Percentiles rank a stretch among this genome's conserved stretches.
phyloP scores from a whole-genome alignment of 768 basidiomycete species.

The Russula sp. region DNA sequence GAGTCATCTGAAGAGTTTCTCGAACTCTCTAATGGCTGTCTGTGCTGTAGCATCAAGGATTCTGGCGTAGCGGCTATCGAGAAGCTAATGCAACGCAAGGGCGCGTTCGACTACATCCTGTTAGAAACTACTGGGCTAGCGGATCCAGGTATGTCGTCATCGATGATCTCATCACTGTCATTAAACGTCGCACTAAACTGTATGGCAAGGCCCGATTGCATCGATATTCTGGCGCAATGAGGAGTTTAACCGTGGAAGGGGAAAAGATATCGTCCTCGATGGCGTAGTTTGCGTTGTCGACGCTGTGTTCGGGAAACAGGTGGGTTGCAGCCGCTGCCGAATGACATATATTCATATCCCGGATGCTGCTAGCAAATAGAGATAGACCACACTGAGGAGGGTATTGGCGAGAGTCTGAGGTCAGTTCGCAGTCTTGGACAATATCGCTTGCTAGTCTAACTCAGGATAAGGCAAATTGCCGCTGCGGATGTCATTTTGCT shows the following conservation, averaged over 20 bases:
- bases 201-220: constrained; percentile 68
- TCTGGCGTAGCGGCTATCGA: constrained; percentile 91
- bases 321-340: constrained; percentile 27
- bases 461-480: constrained; percentile 82
- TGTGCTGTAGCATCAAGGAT: constrained; percentile 99
- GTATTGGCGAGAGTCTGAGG: constrained; percentile 78
- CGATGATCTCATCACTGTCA: background rate
- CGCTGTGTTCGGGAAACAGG: constrained; percentile 71
- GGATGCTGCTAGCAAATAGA: constrained; percentile 68
- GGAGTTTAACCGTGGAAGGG: constrained; percentile 67
- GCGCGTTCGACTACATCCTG: constrained; percentile 91
- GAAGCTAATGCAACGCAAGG: constrained; percentile 81
- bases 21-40: constrained; percentile 91
- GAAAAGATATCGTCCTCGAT: constrained; percentile 71
- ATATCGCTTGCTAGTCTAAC: constrained; percentile 4
- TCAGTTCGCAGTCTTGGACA: constrained; percentile 36
- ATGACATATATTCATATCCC: background rate
- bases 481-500: constrained; percentile 87
- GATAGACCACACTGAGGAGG: constrained; percentile 65
- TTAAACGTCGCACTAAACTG: background rate
- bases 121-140: constrained; percentile 95
- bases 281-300: constrained; percentile 94
- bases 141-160: constrained; percentile 67
- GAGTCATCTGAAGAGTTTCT: constrained; percentile 80
- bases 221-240: constrained; percentile 87